A percentile compares a stretch with the other conserved stretches of the same genome.
phyloP scores from a whole-genome alignment of 805 yeast species.

The Sugiyamaella chiloensis region DNA sequence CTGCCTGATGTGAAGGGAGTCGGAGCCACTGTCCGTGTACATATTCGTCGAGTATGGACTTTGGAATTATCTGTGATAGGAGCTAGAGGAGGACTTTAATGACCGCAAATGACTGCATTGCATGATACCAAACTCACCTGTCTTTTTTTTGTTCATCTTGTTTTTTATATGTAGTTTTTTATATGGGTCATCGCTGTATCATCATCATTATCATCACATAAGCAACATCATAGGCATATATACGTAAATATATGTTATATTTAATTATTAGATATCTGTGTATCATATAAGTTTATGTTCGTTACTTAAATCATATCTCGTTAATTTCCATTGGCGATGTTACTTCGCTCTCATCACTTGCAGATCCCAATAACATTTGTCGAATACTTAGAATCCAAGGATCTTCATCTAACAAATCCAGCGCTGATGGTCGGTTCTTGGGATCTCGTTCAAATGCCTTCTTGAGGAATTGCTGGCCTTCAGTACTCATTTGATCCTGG shows the following conservation, averaged over 20 bases:
- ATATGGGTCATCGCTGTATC: no score
- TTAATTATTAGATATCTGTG: no score
- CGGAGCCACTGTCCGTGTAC: constrained; percentile 57
- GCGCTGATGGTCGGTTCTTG: constrained; percentile 72
- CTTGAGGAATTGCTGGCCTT: constrained; percentile 67
- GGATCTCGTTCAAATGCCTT: constrained; percentile 84
- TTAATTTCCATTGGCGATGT: constrained; percentile 1
- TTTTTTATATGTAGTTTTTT: no score
- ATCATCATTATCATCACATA: no score
- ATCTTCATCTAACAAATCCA: constrained; percentile 70
- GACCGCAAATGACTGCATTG: neutral
- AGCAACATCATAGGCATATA: no score
- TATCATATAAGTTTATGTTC: no score
- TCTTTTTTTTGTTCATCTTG: no score
- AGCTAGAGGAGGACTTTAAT: constrained; percentile 34
- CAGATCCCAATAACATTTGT: constrained; percentile 17
- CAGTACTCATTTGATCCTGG: constrained; percentile 68
- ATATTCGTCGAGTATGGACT: constrained; percentile 95
- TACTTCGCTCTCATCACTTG: neutral
- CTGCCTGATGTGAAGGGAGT: constrained; percentile 34
- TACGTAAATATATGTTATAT: no score
- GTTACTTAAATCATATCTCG: neutral
- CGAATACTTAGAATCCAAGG: constrained; percentile 65
- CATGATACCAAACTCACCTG: no score
- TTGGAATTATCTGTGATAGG: constrained; percentile 88